Conservation (phyloP, 1,284 basidiomycete genomes). For the Cutaneotrichosporon arboriforme region DNA sequence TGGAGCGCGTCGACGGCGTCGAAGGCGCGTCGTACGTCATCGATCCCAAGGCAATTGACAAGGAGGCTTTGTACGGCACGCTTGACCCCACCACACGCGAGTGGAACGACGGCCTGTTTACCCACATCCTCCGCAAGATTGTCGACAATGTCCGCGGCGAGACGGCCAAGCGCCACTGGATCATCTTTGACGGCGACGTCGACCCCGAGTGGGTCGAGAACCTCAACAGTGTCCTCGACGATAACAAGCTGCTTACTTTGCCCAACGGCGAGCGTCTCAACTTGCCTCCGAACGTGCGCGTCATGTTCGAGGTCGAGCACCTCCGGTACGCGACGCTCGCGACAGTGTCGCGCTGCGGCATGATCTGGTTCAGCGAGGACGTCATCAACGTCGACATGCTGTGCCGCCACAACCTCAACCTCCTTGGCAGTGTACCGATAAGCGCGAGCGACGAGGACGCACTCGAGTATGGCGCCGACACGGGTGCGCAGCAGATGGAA, state of each 20-base stretch:
- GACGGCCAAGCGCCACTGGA: slow-evolving; percentile 96
- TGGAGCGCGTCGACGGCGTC: slow-evolving; percentile 84
- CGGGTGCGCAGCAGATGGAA: slow-evolving; percentile 53
- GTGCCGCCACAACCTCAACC: slow-evolving; percentile 79
- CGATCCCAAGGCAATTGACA: slow-evolving; percentile 98
- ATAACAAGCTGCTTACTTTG: slow-evolving; percentile 95
- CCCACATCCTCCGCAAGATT: slow-evolving; percentile 94
- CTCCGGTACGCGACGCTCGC: slow-evolving; percentile 95
- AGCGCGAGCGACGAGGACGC: slow-evolving; percentile 85
- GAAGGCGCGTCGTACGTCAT: slow-evolving; percentile 96
- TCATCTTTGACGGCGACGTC: slow-evolving; percentile 98
- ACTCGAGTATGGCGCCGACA: slow-evolving; percentile 52
- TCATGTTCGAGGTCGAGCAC: slow-evolving; percentile 99
- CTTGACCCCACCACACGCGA: slow-evolving; percentile 96
- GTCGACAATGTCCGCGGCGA: slow-evolving; percentile 98
- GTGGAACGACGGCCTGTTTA: slow-evolving; percentile 99
- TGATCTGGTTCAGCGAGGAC: slow-evolving; percentile 99
- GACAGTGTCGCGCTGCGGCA: slow-evolving; percentile 98
- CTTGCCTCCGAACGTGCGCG: slow-evolving; percentile 91
- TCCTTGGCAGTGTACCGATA: slow-evolving; percentile 69
- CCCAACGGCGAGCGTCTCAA: slow-evolving; percentile 98
- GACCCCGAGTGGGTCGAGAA: slow-evolving; percentile 99
- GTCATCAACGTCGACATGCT: slow-evolving; percentile 88
- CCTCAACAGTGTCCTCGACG: slow-evolving; percentile 97
- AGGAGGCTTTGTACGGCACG: slow-evolving; percentile 95